phyloP scores from a whole-genome alignment of 768 basidiomycete genomes.

The Lactarius trivialis region DNA sequence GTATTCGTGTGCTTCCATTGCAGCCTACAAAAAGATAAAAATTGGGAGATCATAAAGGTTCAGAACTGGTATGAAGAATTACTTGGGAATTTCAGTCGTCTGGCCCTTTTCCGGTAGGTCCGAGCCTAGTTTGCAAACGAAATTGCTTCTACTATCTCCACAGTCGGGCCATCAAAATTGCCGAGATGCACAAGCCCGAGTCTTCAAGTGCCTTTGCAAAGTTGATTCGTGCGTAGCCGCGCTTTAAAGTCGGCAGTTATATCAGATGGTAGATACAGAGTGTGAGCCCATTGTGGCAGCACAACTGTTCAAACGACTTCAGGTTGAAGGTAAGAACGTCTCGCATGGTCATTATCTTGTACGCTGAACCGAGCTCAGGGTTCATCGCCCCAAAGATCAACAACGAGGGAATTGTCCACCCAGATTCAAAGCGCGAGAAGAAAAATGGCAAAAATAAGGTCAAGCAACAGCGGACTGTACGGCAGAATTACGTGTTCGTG shows the following conservation, averaged over 20 bases:
- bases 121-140: background rate
- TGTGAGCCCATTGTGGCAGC: conserved; percentile 48
- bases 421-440: conserved; percentile 34
- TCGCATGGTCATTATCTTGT: background rate
- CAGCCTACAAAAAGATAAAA: conserved; percentile 37
- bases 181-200: conserved; percentile 43
- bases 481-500: conserved; percentile 54
- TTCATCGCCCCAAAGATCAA: conserved; percentile 49
- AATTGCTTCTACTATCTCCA: background rate
- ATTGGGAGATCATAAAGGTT: conserved; percentile 63
- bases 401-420: conserved; percentile 37
- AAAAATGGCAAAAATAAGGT: conserved; percentile 26
- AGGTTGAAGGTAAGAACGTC: conserved; percentile 51
- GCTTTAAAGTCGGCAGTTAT: background rate
- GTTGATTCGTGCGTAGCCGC: conserved; percentile 44
- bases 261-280: conserved; percentile 32
- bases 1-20: conserved; percentile 73
- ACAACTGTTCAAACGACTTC: conserved; percentile 61
- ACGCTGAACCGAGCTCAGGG: conserved; percentile 32
- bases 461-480: conserved; percentile 48
- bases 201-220: conserved; percentile 48
- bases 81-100: conserved; percentile 57
- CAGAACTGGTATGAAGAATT: conserved; percentile 50
- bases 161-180: conserved; percentile 66
- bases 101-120: conserved; percentile 58